These are phyloP conservation scores for Kwoniella sp. DNA, from an alignment of 768 basidiomycete species.

Conservation along the genomic window DNA sequence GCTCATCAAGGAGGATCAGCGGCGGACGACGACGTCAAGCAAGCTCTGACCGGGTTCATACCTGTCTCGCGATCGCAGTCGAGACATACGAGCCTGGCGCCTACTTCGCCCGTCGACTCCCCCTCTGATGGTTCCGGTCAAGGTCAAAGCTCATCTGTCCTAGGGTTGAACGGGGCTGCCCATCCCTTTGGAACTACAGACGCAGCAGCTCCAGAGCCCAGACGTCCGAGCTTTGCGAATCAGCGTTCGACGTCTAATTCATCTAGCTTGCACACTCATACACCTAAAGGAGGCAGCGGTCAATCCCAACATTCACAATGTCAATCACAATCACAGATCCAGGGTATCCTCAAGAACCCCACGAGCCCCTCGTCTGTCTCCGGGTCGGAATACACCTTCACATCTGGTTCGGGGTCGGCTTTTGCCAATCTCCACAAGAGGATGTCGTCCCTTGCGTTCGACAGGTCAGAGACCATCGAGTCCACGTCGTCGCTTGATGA, in stretches of 20 bases:
- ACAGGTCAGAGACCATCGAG: slow-evolving; percentile 35
- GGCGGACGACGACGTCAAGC: neutral
- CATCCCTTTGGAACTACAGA: neutral
- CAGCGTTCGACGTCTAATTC: neutral
- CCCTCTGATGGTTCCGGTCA: neutral
- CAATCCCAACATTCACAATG: slow-evolving; percentile 2
- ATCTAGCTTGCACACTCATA: neutral
- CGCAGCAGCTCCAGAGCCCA: neutral
- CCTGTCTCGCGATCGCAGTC: neutral
- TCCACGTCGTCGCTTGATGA: slow-evolving; percentile 1
- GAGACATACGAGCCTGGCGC: neutral
- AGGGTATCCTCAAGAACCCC: slow-evolving; percentile 17
- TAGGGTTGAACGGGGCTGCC: neutral
- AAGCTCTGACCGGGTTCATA: slow-evolving; percentile 15
- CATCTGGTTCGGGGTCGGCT: slow-evolving; percentile 17
- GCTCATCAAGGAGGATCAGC: neutral
- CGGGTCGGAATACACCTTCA: slow-evolving; percentile 25
- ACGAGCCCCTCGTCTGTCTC: slow-evolving; percentile 11
- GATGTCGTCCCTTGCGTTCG: slow-evolving; percentile 27
- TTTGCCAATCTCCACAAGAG: slow-evolving; percentile 23
- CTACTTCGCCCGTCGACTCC: neutral
- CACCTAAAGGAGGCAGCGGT: neutral
- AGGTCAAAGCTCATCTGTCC: neutral
- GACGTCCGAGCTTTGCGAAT: neutral
- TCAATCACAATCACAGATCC: slow-evolving; percentile 2